phyloP scores from a whole-genome alignment of 2,329 filamentous ascomycete species.

The Beauveria pseudobassiana region DNA sequence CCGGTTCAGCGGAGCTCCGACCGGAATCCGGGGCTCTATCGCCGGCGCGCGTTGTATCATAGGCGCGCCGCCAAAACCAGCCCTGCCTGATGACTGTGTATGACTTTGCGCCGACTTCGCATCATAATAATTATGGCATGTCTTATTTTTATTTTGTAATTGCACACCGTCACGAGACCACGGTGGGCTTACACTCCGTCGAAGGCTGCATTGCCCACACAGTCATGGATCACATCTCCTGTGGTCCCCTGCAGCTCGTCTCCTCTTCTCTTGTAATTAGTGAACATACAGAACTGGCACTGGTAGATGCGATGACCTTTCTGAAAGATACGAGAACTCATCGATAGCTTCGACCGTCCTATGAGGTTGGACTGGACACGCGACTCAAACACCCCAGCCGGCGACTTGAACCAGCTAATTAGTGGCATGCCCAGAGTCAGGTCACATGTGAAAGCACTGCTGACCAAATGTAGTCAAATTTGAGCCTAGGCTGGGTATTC shows the following conservation, averaged over 20 bases:
- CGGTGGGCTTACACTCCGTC: too few species aligned
- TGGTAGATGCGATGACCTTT: too few species aligned
- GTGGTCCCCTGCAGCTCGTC: too few species aligned
- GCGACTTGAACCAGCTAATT: not conserved
- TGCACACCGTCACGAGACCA: too few species aligned
- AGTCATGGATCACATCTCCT: too few species aligned
- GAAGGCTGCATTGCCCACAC: too few species aligned
- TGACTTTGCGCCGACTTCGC: not conserved
- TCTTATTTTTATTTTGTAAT: too few species aligned
- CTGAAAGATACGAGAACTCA: too few species aligned
- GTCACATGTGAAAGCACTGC: constrained; percentile 4
- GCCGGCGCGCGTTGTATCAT: not conserved
- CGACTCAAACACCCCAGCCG: not conserved
- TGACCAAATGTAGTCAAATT: not conserved
- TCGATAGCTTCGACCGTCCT: not conserved
- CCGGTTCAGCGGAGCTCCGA: constrained; percentile 11
- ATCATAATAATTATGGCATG: not conserved
- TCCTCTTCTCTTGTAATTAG: too few species aligned
- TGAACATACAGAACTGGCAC: too few species aligned
- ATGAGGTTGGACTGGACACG: not conserved
- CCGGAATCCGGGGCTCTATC: constrained; percentile 9
- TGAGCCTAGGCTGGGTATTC: not conserved
- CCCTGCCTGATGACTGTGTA: not conserved
- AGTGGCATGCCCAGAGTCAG: not conserved
- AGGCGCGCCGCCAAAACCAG: not conserved